Percentiles rank a stretch among this genome's conserved stretches.
Evolutionary conservation across 1,284 basidiomycete species (phyloP).

Genomic region (Cryptococcus neoformans): DNA sequence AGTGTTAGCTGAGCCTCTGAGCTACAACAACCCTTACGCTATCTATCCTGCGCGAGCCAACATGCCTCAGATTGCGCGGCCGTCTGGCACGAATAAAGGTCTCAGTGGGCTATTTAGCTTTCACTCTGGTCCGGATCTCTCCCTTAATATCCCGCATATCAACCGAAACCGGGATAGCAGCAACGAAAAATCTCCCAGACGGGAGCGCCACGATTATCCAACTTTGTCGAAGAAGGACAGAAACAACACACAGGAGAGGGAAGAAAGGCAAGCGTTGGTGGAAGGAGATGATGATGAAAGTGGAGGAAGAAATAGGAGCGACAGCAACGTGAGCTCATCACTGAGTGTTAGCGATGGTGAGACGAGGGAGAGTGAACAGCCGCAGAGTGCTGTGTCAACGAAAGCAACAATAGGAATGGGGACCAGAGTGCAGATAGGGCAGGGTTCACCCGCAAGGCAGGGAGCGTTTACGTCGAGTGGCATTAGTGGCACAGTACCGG

Average conservation of each 20-base stretch:
- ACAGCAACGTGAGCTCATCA: background rate
- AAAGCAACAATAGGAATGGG: constrained; percentile 5
- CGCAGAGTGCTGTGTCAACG: background rate
- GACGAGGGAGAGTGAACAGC: background rate
- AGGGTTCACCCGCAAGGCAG: background rate
- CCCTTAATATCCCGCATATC: constrained; percentile 5
- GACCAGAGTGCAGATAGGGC: background rate
- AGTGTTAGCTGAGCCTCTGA: background rate
- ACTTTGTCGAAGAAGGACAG: constrained; percentile 8
- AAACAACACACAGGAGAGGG: constrained; percentile 10
- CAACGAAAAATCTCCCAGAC: too few species aligned
- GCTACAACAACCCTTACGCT: background rate
- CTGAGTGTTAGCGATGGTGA: background rate
- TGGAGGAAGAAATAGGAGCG: background rate
- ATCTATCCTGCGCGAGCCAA: background rate
- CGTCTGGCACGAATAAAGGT: constrained; percentile 2
- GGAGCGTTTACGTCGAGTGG: background rate
- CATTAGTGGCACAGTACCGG: background rate
- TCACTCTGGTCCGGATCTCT: constrained; percentile 18
- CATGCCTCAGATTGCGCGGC: background rate
- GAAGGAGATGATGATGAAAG: constrained; percentile 1
- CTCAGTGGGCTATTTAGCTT: constrained; percentile 18
- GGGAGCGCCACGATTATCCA: constrained; percentile 9
- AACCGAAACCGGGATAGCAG: constrained; percentile 4
- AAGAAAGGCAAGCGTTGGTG: constrained; percentile 14